Percentiles rank a stretch among this genome's conserved stretches.
phyloP scores from a whole-genome alignment of 192 early-diverging fungal species.

The Neocallimastix lanati region DNA sequence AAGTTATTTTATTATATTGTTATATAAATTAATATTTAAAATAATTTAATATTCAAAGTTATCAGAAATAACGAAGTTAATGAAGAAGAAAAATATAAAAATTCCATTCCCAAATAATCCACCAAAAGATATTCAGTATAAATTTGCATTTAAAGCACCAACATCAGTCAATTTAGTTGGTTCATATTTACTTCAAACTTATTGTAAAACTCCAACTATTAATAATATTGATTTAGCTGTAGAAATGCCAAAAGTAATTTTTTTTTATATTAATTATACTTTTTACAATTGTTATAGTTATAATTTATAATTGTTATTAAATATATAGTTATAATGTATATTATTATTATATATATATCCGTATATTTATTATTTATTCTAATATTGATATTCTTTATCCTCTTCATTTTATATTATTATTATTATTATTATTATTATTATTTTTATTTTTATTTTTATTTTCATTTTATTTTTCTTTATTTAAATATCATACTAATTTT shows the following conservation, averaged over 20 bases:
- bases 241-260: conserved; percentile 61
- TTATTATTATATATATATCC: conserved; percentile 13
- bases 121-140: conserved; percentile 46
- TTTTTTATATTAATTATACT: neutral
- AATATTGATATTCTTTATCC: too few relatives aligned
- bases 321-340: too few relatives aligned
- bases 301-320: too few relatives aligned
- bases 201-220: conserved; percentile 27
- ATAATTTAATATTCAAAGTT: conserved; percentile 5
- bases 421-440: too few relatives aligned
- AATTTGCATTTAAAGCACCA: conserved; percentile 60
- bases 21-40: too few relatives aligned
- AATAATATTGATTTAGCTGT: conserved; percentile 80
- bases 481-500: too few relatives aligned
- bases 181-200: conserved; percentile 65
- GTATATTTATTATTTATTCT: too few relatives aligned
- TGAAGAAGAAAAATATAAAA: conserved; percentile 53
- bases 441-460: too few relatives aligned
- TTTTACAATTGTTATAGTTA: neutral
- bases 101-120: conserved; percentile 36
- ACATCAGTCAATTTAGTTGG: conserved; percentile 64
- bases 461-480: too few relatives aligned
- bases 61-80: conserved; percentile 11
- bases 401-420: neutral
- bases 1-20: too few relatives aligned